Conservation (phyloP, 805 yeast species). For the Cyberlindnera maclurae region DNA sequence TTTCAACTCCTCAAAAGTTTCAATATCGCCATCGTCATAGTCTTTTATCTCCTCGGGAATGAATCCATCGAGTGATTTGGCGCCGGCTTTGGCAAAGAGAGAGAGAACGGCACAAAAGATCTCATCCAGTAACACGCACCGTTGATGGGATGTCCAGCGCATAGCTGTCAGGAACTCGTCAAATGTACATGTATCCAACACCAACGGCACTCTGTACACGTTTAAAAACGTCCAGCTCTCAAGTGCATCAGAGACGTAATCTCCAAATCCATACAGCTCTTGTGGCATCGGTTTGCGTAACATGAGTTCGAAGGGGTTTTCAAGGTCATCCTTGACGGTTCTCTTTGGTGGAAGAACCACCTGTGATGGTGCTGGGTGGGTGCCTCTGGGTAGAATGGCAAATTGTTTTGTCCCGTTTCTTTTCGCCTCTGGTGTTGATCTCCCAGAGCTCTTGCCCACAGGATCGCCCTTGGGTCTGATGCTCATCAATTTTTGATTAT, state of each 20-base stretch:
- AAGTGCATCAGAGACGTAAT: constrained; percentile 35
- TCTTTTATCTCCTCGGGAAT: constrained; percentile 19
- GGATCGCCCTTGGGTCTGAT: constrained; percentile 7
- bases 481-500: constrained; percentile 3
- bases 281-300: constrained; percentile 18
- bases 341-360: constrained; percentile 14
- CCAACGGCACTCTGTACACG: constrained; percentile 55
- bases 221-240: constrained; percentile 75
- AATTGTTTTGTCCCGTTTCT: constrained; percentile 1
- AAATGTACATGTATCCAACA: constrained; percentile 68
- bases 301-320: constrained; percentile 13
- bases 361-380: constrained; percentile 6
- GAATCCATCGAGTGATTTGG: constrained; percentile 28
- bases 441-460: constrained; percentile 1
- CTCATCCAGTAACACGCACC: constrained; percentile 53
- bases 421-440: constrained; percentile 6
- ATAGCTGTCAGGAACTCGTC: constrained; percentile 60
- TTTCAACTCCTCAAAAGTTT: not conserved
- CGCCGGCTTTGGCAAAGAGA: constrained; percentile 41
- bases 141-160: constrained; percentile 35
- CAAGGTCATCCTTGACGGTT: constrained; percentile 18
- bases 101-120: constrained; percentile 60
- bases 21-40: constrained; percentile 20
- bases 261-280: constrained; percentile 11
- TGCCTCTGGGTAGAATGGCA: constrained; percentile 2